Conservation (phyloP, 768 basidiomycete species). For the Albatrellus ellisii region DNA sequence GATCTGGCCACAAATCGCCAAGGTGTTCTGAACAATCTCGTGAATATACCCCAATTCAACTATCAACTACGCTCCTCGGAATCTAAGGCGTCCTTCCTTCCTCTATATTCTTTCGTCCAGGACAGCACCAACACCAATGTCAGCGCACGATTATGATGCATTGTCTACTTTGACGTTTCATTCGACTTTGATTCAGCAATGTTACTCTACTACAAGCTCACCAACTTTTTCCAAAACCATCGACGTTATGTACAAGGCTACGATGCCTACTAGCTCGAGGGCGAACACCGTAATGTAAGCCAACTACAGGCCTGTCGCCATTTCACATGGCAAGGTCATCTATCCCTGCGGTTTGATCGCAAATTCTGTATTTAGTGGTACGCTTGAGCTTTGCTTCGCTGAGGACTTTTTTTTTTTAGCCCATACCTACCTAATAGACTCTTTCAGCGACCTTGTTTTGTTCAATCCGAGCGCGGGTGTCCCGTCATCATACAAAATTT, state of each 20-base stretch:
- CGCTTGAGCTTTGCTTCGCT: constrained; percentile 12
- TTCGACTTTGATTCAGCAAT: constrained; percentile 61
- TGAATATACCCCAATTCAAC: constrained; percentile 55
- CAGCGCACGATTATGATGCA: constrained; percentile 40
- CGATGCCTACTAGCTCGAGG: constrained; percentile 74
- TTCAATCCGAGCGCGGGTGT: constrained; percentile 36
- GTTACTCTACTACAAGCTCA: constrained; percentile 92
- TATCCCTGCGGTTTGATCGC: constrained; percentile 98
- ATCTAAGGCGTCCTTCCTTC: constrained; percentile 29
- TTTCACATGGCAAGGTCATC: constrained; percentile 37
- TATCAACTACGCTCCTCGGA: constrained; percentile 55
- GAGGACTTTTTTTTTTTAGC: too few relatives aligned
- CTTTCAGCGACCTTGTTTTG: constrained; percentile 51
- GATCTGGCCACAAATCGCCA: constrained; percentile 23
- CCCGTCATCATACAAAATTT: constrained; percentile 53
- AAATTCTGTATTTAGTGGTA: constrained; percentile 93
- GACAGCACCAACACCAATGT: constrained; percentile 30
- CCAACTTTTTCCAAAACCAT: constrained; percentile 97
- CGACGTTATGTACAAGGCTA: constrained; percentile 92
- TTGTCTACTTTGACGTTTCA: constrained; percentile 74
- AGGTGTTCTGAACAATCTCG: constrained; percentile 24
- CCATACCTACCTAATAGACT: constrained; percentile 38
- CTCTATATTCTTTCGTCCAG: constrained; percentile 69
- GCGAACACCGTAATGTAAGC: constrained; percentile 43
- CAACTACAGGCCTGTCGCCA: constrained; percentile 80